Base-by-base conservation (phyloP, 108 stramenopile species). In the Discostella pseudostelligera region DNA sequence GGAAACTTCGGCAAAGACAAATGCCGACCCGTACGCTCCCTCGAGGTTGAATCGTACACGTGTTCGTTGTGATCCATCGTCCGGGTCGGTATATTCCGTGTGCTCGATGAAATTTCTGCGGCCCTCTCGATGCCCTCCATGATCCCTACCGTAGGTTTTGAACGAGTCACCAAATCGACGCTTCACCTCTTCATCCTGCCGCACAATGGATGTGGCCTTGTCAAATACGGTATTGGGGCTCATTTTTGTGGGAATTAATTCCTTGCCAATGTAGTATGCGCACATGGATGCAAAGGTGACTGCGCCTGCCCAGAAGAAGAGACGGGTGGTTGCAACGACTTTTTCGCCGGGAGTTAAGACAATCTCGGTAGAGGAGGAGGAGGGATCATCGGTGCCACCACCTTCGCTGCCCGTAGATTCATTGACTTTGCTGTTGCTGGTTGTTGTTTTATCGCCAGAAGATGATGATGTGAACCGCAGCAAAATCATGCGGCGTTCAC, bases 61-160 rank as follows among this genome's bases (percentile, higher is more conserved):
- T 3, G 89, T 88, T 1, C 97, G 70, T 60, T 96, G 91, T 47
- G 86, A 80, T 39, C 89, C 92, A 79, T 97, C 97, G 10, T 94
- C 89, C 40, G 68, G 59, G 45, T 69, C 65, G 10, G 65, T 74
- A 73, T 96, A 95, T 55, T 95, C 80, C 25, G 94, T 92, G 74
- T 96, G 94, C 67, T 98, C 95, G 36, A 98, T 85, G 65, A 96
- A 96, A 68, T 96, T 96, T 9, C 97, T 81, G 9, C 97, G 85
- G 21, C 97, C 97, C 70, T 96, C 97, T 9, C 95, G 94, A 67
- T 90, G 90, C 8, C 95, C 93, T 57, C 94, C 93, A 59, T 89
- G 88, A 84, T 96, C 97, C 32, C 92, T 77, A 4, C 97, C 97
- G 72, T 96, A 98, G n/a, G 78, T 93, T 70, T 96, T 96, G 67